Percentiles rank a stretch among this genome's conserved stretches.
phyloP scores from a whole-genome alignment of 371 early-diverging fungal genomes.

The Sporodiniella umbellata region DNA sequence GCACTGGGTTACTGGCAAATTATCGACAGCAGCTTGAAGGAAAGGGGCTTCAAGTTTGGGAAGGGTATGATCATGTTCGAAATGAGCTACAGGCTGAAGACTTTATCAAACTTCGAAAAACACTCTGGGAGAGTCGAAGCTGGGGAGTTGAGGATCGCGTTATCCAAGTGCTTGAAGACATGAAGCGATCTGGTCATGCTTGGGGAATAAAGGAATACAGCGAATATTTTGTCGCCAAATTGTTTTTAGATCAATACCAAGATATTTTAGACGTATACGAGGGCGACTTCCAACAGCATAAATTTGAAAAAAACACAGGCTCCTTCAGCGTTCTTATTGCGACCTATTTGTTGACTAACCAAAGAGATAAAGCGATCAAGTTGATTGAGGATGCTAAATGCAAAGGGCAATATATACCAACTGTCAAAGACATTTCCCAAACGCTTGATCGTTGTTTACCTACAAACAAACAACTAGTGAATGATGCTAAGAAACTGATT shows the following conservation, averaged over 20 bases:
- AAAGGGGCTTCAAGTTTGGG: neutral
- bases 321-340: slow-evolving; percentile 43
- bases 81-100: slow-evolving; percentile 24
- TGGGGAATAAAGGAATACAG: slow-evolving; percentile 41
- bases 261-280: slow-evolving; percentile 31
- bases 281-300: slow-evolving; percentile 6
- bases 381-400: slow-evolving; percentile 25
- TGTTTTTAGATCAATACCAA: slow-evolving; percentile 32
- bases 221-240: slow-evolving; percentile 39
- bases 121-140: slow-evolving; percentile 23
- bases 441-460: slow-evolving; percentile 41
- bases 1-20: neutral
- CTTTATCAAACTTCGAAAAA: slow-evolving; percentile 24
- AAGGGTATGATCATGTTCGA: neutral
- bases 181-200: slow-evolving; percentile 24
- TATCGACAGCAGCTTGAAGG: neutral
- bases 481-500: slow-evolving; percentile 25
- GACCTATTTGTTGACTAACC: slow-evolving; percentile 30
- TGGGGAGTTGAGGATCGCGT: slow-evolving; percentile 42
- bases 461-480: slow-evolving; percentile 16
- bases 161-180: slow-evolving; percentile 30
- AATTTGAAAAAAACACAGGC: slow-evolving; percentile 14
- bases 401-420: slow-evolving; percentile 20
- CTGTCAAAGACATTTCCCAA: slow-evolving; percentile 34
- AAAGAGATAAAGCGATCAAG: slow-evolving; percentile 25